Evolutionary conservation across 129 eudicot genomes (phyloP).

Genomic region (Flaveria bidentis): DNA sequence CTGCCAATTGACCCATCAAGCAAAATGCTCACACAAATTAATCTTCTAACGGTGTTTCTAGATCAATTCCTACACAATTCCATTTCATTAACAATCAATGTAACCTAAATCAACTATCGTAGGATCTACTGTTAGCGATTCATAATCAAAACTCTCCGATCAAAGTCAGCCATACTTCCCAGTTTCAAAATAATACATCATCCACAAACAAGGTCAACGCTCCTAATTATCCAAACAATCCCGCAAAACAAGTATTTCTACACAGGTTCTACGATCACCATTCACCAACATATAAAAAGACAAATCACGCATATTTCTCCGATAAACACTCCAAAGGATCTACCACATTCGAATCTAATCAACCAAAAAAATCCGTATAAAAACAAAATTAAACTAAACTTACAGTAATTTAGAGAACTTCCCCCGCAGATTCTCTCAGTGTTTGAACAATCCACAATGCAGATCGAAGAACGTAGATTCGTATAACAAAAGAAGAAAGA

Average conservation of each 20-base stretch:
- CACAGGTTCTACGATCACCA: slow-evolving; percentile 9
- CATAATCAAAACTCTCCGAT: neutral
- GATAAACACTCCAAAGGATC: slow-evolving; percentile 7
- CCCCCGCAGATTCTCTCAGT: neutral
- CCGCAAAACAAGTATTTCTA: slow-evolving; percentile 3
- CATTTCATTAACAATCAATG: neutral
- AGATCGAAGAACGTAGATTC: neutral
- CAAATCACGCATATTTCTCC: slow-evolving; percentile 9
- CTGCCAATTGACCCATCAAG: neutral
- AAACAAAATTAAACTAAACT: slow-evolving; percentile 3
- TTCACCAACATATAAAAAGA: slow-evolving; percentile 11
- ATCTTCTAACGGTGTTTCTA: neutral
- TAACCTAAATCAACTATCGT: neutral
- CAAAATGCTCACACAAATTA: neutral
- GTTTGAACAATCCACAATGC: neutral
- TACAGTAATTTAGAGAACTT: neutral
- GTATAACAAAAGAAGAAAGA: neutral
- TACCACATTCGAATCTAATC: slow-evolving; percentile 14
- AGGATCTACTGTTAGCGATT: slow-evolving; percentile 13
- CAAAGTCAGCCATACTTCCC: slow-evolving; percentile 19
- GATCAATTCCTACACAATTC: neutral
- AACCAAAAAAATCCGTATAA: slow-evolving; percentile 5
- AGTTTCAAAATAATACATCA: neutral
- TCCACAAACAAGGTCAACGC: slow-evolving; percentile 26
- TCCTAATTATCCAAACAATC: slow-evolving; percentile 10